Evolutionary conservation across 2,329 filamentous ascomycete genomes (phyloP).

Genomic region (Aspergillus sp.): DNA sequence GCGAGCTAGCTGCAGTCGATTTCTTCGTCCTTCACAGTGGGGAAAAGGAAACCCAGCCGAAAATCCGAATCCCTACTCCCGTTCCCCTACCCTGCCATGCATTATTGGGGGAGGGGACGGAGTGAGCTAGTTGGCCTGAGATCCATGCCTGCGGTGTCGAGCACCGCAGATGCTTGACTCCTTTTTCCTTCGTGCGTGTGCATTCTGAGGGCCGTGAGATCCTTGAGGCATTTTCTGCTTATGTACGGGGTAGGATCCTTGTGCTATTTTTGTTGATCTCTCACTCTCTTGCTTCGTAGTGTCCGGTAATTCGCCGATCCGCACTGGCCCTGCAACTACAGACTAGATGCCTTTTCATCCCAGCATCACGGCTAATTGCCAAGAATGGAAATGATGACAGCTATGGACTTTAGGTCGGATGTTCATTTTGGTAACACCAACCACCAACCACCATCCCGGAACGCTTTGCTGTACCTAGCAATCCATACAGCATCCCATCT

Average conservation of each 20-base stretch:
- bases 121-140: slow-evolving; percentile 1
- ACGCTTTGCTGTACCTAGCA: background rate
- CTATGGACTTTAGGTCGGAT: background rate
- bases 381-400: background rate
- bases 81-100: background rate
- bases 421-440: background rate
- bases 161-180: background rate
- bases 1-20: slow-evolving; percentile 1
- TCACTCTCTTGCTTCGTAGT: background rate
- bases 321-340: background rate
- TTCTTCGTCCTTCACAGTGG: background rate
- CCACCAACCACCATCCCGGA: background rate
- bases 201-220: background rate
- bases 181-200: background rate
- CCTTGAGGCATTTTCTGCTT: slow-evolving; percentile 2
- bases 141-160: background rate
- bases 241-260: background rate
- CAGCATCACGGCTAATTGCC: background rate
- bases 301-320: background rate
- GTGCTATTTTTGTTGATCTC: slow-evolving; percentile 2
- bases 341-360: background rate
- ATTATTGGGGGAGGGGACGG: background rate
- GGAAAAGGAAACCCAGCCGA: background rate
- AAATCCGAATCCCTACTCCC: background rate
- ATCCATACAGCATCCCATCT: background rate